phyloP scores from a whole-genome alignment of 2,329 filamentous ascomycete species.

The Ophiostoma triangulosporum region DNA sequence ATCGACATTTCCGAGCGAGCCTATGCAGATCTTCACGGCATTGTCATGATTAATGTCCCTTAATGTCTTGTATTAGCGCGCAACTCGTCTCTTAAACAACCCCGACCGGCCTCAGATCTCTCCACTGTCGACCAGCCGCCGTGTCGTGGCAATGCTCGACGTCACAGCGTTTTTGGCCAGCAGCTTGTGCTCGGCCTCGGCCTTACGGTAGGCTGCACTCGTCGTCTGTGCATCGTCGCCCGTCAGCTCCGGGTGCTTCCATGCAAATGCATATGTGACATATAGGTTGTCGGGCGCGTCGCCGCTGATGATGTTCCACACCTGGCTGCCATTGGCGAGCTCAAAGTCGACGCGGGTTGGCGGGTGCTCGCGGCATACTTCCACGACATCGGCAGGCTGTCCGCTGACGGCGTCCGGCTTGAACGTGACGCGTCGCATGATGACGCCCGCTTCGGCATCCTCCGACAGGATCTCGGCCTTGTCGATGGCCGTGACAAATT shows the following conservation, averaged over 20 bases:
- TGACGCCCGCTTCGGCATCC: conserved; percentile 10
- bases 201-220: conserved; percentile 11
- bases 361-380: conserved; percentile 20
- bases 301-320: conserved; percentile 20
- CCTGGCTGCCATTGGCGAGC: conserved; percentile 20
- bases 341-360: conserved; percentile 20
- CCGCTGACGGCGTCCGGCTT: conserved; percentile 1
- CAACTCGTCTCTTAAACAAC: too few relatives aligned
- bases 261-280: conserved; percentile 23
- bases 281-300: conserved; percentile 17
- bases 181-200: conserved; percentile 16
- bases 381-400: conserved; percentile 12
- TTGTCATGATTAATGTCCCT: too few relatives aligned
- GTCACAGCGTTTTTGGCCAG: conserved; percentile 17
- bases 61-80: too few relatives aligned
- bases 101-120: not conserved
- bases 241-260: conserved; percentile 16
- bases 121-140: not conserved
- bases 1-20: too few relatives aligned
- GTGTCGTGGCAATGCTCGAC: conserved; percentile 4
- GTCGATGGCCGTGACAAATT: conserved; percentile 23
- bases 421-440: conserved; percentile 11
- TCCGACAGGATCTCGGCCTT: conserved; percentile 19
- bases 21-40: too few relatives aligned
- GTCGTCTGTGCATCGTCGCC: conserved; percentile 10